A percentile compares a stretch with the other conserved stretches of the same genome.
Evolutionary conservation across 1,284 basidiomycete genomes (phyloP).

Genomic region (Microbotryum saponariae): DNA sequence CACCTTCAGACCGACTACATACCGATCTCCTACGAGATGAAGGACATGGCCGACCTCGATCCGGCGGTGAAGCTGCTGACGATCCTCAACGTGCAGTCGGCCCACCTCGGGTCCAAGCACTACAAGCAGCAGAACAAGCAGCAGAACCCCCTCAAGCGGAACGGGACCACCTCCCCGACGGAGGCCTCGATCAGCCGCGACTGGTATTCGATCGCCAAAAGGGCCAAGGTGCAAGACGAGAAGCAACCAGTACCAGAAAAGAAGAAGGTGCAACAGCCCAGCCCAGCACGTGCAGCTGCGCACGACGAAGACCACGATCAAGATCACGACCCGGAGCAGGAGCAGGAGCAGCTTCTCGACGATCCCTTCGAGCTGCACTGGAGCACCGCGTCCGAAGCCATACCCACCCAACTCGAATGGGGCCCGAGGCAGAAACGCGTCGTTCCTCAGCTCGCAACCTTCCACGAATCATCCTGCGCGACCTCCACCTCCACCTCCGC

Average conservation of each 20-base stretch:
- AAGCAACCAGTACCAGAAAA: slow-evolving; percentile 39
- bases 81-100: slow-evolving; percentile 66
- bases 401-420: slow-evolving; percentile 55
- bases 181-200: slow-evolving; percentile 13
- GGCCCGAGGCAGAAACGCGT: slow-evolving; percentile 42
- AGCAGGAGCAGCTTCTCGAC: neutral
- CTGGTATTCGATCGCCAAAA: slow-evolving; percentile 24
- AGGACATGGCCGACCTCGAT: slow-evolving; percentile 21
- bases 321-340: neutral
- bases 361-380: slow-evolving; percentile 56
- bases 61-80: slow-evolving; percentile 62
- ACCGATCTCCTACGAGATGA: neutral
- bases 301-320: slow-evolving; percentile 25
- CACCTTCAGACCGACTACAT: neutral
- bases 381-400: slow-evolving; percentile 47
- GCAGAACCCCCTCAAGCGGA: slow-evolving; percentile 42
- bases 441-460: no score
- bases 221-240: slow-evolving; percentile 33
- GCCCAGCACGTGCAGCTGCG: neutral
- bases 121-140: slow-evolving; percentile 42
- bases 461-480: no score
- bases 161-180: slow-evolving; percentile 38
- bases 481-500: neutral
- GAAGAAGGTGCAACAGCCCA: slow-evolving; percentile 35
- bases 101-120: slow-evolving; percentile 53